These are phyloP conservation scores for Choiromyces venosus DNA, from an alignment of 495 filamentous ascomycete species.

Conservation along the genomic window DNA sequence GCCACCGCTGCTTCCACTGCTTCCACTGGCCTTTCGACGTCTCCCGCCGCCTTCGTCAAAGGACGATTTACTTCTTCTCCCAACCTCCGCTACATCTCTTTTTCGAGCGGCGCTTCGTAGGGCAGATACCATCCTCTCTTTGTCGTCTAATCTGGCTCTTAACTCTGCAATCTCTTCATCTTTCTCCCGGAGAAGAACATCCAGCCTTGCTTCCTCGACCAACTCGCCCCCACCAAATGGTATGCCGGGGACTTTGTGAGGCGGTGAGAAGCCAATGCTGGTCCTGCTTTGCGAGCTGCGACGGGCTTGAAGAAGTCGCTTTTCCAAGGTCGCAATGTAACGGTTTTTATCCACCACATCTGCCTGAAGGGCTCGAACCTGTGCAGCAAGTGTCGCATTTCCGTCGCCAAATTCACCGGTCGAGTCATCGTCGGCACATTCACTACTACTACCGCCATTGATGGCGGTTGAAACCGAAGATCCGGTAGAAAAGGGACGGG, in stretches of 20 bases:
- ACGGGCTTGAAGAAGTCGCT: slow-evolving; percentile 82
- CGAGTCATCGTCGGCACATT: slow-evolving; percentile 61
- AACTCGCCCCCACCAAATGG: slow-evolving; percentile 51
- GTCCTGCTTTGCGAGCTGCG: slow-evolving; percentile 83
- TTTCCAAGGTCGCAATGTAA: slow-evolving; percentile 89
- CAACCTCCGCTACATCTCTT: slow-evolving; percentile 72
- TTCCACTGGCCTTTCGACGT: slow-evolving; percentile 1
- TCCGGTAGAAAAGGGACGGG: slow-evolving; percentile 64
- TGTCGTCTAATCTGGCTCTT: slow-evolving; percentile 84
- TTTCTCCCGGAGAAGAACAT: slow-evolving; percentile 71
- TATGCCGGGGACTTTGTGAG: slow-evolving; percentile 40
- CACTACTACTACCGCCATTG: slow-evolving; percentile 24
- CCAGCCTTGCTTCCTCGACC: slow-evolving; percentile 63
- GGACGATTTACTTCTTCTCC: slow-evolving; percentile 44
- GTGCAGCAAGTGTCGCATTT: slow-evolving; percentile 69
- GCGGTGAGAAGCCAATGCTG: slow-evolving; percentile 59
- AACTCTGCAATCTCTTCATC: slow-evolving; percentile 91
- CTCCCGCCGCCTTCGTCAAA: slow-evolving; percentile 19
- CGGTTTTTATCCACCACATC: slow-evolving; percentile 92
- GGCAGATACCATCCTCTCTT: slow-evolving; percentile 86
- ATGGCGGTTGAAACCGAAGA: slow-evolving; percentile 58
- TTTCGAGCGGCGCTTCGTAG: slow-evolving; percentile 81
- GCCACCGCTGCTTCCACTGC: background rate
- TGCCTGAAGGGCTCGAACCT: slow-evolving; percentile 83
- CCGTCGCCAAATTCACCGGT: slow-evolving; percentile 79